Base-by-base conservation (phyloP, 2,329 filamentous ascomycete genomes). In the Akanthomyces lecanii region DNA sequence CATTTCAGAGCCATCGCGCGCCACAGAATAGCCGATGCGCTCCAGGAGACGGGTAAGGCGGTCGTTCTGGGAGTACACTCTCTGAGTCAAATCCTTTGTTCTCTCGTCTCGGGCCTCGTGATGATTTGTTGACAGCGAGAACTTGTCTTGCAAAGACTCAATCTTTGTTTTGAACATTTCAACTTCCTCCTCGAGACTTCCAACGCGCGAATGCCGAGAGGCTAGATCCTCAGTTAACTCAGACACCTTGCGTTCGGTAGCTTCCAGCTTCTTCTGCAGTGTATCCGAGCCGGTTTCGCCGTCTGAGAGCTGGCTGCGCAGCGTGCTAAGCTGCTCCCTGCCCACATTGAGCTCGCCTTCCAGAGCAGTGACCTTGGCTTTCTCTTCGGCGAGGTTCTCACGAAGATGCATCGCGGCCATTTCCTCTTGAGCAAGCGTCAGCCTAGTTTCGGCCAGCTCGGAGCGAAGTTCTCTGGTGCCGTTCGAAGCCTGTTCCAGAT, bases 251-350 rank as follows among this genome's bases (percentile, higher is more conserved):
- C 79, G 81, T 74, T 96, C 91, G 69, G 92, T 89, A 63, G 91
- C 89, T 48, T 88, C 85, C 4, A 96, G 81, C 61, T 87, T 85
- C 74, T 88, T 89, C 62, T 90, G 87, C 61, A 97, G 77, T 33
- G 85, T 87, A 73, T 93, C 91, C 0, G 91, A 92, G 5, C 92
- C 92, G 3, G 88, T 92, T 74, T 95, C 91, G 18, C 91, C 92
- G 66, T 93, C 89, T 1, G 89, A 86, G 71, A 96, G 88, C 72
- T 89, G 89, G 18, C 80, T 79, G 63, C 90, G 85, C 25, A 96
- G 78, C 33, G 83, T 79, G 63, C 82, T 84, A 25, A 96, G 81
- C 68, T 95, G 89, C 16, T 82, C 78, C 45, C 90, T 86, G 64
- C 89, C 86, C 62, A 90, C 86, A 2, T 82, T 79, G 3, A 87